Evolutionary conservation across 345 rosid species (phyloP), one percentile per base, ranked within the genome.

Genomic region (Trapa incisa): DNA sequence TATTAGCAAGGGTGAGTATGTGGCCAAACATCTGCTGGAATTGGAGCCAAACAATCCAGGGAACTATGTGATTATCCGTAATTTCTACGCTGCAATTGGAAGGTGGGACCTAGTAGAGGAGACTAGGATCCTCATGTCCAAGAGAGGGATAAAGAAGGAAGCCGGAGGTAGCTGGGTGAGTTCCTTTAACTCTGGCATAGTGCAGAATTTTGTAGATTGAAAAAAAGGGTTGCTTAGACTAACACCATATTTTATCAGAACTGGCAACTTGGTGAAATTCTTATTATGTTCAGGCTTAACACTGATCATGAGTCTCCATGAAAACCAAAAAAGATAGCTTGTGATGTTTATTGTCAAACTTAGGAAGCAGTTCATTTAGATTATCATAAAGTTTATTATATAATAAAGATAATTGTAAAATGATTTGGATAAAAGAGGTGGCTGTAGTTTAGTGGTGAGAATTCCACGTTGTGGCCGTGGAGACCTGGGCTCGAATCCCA

Each of bases 401-500:
- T 22, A 22, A 22, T 22, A 22, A 22, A 22, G 29, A 22, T 22
- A 0, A 22, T 22, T 22, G 29, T 22, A 22, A 22, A 22, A 22
- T 22, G 29, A 22, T 22, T 22, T 22, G 0, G 29, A 22, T 22
- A 22, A 22, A 22, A 0, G 29, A 22, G 29, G 86, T 79, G 86
- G 85, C 82, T 84, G 90, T 81, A 86, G 92, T 82, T 87, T 86
- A 83, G 97, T 86, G 90, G 92, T 83, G 12, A 86, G 85, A 87
- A 83, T 83, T 80, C 78, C 82, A 84, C 83, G 86, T 86, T 86
- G 90, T 90, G 90, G 89, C 91, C 88, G 86, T 91, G 81, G 85
- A 84, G 96, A 86, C 85, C 87, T 85, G 83, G 89, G 90, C 89
- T 87, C 85, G 89, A 90, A 83, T 88, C 92, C 90, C 83, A 90